phyloP scores from a whole-genome alignment of 768 basidiomycete species.

The Russula griseocarnosa region DNA sequence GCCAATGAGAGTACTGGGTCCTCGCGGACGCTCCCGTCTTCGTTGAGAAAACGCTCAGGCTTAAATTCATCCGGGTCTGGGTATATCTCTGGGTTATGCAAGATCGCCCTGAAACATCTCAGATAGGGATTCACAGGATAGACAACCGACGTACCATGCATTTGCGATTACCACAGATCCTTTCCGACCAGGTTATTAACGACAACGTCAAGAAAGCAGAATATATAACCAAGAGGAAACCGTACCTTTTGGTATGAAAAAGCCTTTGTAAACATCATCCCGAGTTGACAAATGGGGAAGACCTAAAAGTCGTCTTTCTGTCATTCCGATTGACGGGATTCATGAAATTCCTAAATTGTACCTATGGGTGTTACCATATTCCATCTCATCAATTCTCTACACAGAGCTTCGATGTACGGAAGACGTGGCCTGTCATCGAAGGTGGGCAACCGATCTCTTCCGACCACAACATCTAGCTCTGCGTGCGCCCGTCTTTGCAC shows the following conservation, averaged over 20 bases:
- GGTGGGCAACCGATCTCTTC: constrained; percentile 31
- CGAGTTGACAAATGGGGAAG: neutral
- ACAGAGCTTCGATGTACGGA: neutral
- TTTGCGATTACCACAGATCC: constrained; percentile 9
- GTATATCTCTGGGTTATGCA: constrained; percentile 18
- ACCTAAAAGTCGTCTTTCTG: neutral
- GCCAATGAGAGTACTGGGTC: constrained; percentile 4
- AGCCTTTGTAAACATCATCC: constrained; percentile 15
- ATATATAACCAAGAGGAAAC: neutral
- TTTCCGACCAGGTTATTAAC: neutral
- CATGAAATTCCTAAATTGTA: neutral
- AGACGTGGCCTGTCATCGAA: constrained; percentile 28
- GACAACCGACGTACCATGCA: constrained; percentile 8
- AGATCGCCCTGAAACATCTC: constrained; percentile 10
- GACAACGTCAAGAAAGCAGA: neutral
- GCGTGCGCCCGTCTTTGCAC: constrained; percentile 26
- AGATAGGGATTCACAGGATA: neutral
- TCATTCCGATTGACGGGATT: neutral
- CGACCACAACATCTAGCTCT: constrained; percentile 33
- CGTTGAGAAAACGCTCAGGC: constrained; percentile 24
- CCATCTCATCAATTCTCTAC: neutral
- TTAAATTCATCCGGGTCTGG: constrained; percentile 25
- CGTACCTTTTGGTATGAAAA: constrained; percentile 21
- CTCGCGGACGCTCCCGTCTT: constrained; percentile 16
- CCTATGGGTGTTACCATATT: constrained; percentile 1